These are phyloP conservation scores for Durio zibethinus DNA, from an alignment of 345 rosid genomes.

Conservation along the genomic window DNA sequence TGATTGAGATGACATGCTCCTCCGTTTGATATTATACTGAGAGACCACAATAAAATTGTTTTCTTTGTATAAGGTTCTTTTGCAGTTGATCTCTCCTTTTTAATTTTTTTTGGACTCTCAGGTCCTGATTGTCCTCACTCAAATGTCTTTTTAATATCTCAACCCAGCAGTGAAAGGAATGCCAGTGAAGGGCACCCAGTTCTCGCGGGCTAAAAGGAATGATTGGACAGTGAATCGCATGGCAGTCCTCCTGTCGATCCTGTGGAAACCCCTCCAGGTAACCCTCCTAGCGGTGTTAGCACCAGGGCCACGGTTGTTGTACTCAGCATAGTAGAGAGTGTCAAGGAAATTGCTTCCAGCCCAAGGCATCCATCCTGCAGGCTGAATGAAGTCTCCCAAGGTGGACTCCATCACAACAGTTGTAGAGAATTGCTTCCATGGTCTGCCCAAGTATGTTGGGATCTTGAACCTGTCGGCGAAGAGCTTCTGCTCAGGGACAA, in stretches of 20 bases:
- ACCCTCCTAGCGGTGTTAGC: conserved; percentile 38
- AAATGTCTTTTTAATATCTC: background rate
- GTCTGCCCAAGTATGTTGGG: conserved; percentile 50
- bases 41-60: background rate
- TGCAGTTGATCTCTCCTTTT: background rate
- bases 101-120: background rate
- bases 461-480: conserved; percentile 26
- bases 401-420: conserved; percentile 50
- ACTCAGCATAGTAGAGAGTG: conserved; percentile 49
- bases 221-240: conserved; percentile 30
- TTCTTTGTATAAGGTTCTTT: background rate
- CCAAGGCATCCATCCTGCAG: conserved; percentile 52
- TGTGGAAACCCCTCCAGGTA: conserved; percentile 44
- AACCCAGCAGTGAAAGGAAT: background rate
- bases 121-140: too few species aligned
- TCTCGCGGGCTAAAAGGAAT: background rate
- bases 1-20: background rate
- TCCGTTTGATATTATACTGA: background rate
- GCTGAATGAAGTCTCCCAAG: conserved; percentile 51
- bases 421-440: conserved; percentile 47
- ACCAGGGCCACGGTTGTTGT: conserved; percentile 48
- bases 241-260: conserved; percentile 29
- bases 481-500: conserved; percentile 48
- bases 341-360: conserved; percentile 19
- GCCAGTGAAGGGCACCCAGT: background rate